These are phyloP conservation scores for Moelleriella libera DNA, from an alignment of 2,329 filamentous ascomycete genomes.

Conservation along the genomic window DNA sequence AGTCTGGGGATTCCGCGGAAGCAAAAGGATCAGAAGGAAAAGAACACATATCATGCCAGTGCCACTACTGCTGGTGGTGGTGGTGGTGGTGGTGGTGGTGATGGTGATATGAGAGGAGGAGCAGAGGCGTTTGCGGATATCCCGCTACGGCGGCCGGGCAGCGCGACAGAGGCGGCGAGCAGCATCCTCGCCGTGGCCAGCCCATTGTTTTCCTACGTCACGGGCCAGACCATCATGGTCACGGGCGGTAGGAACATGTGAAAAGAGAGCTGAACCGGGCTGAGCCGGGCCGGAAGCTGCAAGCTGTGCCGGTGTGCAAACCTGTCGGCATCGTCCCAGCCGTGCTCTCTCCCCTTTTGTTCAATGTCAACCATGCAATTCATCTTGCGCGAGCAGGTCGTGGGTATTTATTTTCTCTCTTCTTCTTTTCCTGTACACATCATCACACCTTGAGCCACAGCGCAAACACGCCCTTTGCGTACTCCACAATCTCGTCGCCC, in stretches of 20 bases:
- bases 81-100: no score
- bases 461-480: conserved; percentile 70
- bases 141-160: conserved; percentile 62
- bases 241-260: conserved; percentile 60
- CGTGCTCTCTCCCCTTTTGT: no score
- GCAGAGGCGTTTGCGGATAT: conserved; percentile 50
- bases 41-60: no score
- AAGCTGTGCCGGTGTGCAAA: no score
- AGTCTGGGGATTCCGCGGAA: conserved; percentile 58
- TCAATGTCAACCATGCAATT: no score
- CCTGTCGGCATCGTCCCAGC: no score
- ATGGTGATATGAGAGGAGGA: neutral
- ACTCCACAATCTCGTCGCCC: conserved; percentile 91
- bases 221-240: conserved; percentile 75
- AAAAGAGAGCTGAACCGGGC: neutral
- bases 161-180: conserved; percentile 66
- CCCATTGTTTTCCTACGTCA: conserved; percentile 73
- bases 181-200: conserved; percentile 67
- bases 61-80: no score
- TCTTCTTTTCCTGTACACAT: neutral
- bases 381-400: no score
- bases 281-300: no score
- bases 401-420: neutral
- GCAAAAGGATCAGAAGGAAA: conserved; percentile 24
- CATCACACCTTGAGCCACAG: conserved; percentile 63